Conservation (phyloP, 345 rosid species). For the Microcos paniculata region DNA sequence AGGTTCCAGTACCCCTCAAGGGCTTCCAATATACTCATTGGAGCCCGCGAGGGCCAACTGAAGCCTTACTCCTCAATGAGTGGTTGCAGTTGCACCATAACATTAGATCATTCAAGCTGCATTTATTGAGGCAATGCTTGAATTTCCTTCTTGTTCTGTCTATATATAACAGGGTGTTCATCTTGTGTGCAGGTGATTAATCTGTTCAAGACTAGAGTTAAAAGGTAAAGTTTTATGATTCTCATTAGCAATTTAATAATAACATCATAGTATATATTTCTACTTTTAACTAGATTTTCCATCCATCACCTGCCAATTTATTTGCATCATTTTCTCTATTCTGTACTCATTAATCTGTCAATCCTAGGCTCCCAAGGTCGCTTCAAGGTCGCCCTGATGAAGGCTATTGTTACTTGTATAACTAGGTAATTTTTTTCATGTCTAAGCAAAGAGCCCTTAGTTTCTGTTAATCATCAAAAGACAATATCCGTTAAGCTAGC, state of each 20-base stretch:
- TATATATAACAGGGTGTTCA: not conserved
- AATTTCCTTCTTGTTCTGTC: not conserved
- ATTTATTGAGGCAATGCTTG: not conserved
- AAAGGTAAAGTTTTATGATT: no score
- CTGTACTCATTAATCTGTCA: not conserved
- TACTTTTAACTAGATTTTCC: no score
- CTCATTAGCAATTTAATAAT: no score
- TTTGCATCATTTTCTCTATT: not conserved
- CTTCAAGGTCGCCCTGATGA: not conserved
- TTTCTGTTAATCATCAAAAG: not conserved
- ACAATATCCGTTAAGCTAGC: not conserved
- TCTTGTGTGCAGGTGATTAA: not conserved
- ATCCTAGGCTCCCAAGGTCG: not conserved
- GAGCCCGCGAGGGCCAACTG: slow-evolving; percentile 16
- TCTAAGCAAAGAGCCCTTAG: not conserved
- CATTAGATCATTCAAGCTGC: not conserved
- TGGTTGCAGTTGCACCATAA: not conserved
- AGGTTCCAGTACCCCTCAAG: slow-evolving; percentile 30
- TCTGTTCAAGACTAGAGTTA: not conserved
- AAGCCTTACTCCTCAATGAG: slow-evolving; percentile 12
- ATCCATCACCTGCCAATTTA: no score
- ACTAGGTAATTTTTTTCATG: not conserved
- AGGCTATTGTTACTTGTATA: not conserved
- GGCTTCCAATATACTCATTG: slow-evolving; percentile 32
- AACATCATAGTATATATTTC: no score